phyloP scores from a whole-genome alignment of 768 basidiomycete species.

The Gautieria morchelliformis region DNA sequence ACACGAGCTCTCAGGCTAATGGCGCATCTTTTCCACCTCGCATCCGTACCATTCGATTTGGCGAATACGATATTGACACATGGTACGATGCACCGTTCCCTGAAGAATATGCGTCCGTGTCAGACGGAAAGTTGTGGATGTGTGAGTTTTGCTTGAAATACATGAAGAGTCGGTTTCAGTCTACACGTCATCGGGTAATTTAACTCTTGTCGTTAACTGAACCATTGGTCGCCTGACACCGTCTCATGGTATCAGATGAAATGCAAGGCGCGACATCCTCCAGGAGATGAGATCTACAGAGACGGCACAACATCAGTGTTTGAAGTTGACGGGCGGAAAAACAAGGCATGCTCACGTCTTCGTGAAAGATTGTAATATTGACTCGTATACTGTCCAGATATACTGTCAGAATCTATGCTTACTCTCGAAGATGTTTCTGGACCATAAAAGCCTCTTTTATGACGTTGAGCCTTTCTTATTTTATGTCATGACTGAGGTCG shows the following conservation, averaged over 20 bases:
- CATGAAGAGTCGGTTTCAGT: conserved; percentile 88
- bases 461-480: conserved; percentile 99
- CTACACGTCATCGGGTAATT: conserved; percentile 75
- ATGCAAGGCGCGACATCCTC: conserved; percentile 91
- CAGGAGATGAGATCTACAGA: conserved; percentile 96
- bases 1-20: conserved; percentile 12
- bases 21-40: conserved; percentile 34
- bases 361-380: not conserved
- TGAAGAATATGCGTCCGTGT: conserved; percentile 88
- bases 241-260: conserved; percentile 52
- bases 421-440: conserved; percentile 97
- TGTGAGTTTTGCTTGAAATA: conserved; percentile 99
- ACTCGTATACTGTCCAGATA: conserved; percentile 42
- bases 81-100: conserved; percentile 99
- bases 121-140: conserved; percentile 89
- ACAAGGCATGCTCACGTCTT: conserved; percentile 51
- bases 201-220: not conserved
- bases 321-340: conserved; percentile 96
- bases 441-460: conserved; percentile 98
- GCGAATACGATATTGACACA: conserved; percentile 86
- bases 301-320: conserved; percentile 85
- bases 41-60: conserved; percentile 86
- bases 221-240: not conserved
- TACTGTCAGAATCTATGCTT: conserved; percentile 98
- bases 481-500: conserved; percentile 91